These are phyloP conservation scores for Rhypophila decipiens DNA, from an alignment of 495 filamentous ascomycete species.

Conservation along the genomic window DNA sequence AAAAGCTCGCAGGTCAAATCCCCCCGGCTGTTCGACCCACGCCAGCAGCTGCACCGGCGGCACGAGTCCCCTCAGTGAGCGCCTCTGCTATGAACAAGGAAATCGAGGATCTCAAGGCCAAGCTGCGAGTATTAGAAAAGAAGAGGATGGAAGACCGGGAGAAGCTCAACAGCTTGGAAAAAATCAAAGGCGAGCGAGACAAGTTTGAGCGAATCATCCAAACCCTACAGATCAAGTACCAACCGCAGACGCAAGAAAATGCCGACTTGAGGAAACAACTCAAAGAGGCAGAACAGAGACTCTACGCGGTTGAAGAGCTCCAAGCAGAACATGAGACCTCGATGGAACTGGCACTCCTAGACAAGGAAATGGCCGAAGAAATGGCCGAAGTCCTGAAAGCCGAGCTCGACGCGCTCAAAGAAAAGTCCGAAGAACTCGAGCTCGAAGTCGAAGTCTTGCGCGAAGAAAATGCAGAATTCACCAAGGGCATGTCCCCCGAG, in stretches of 20 bases:
- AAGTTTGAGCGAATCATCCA: slow-evolving; percentile 85
- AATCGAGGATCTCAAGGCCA: slow-evolving; percentile 71
- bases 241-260: slow-evolving; percentile 78
- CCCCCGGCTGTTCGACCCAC: slow-evolving; percentile 24
- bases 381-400: slow-evolving; percentile 71
- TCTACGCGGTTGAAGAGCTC: slow-evolving; percentile 62
- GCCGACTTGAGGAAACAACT: slow-evolving; percentile 66
- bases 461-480: slow-evolving; percentile 80
- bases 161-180: slow-evolving; percentile 71
- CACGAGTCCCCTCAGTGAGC: slow-evolving; percentile 18
- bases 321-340: slow-evolving; percentile 78
- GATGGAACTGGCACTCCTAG: slow-evolving; percentile 81
- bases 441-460: slow-evolving; percentile 80
- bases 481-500: slow-evolving; percentile 79
- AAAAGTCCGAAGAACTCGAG: slow-evolving; percentile 73
- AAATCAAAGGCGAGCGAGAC: slow-evolving; percentile 70
- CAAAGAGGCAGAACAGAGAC: slow-evolving; percentile 63
- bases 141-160: slow-evolving; percentile 84
- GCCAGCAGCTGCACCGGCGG: neutral
- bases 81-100: slow-evolving; percentile 53
- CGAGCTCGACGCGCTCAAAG: slow-evolving; percentile 72
- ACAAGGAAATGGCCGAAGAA: slow-evolving; percentile 96
- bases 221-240: slow-evolving; percentile 84
- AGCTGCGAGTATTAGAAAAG: slow-evolving; percentile 72
- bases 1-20: slow-evolving; percentile 35